Evolutionary conservation across 208 protist genomes (phyloP), one percentile per base, ranked within the genome.

Genomic region (Acanthamoeba castellanii): DNA sequence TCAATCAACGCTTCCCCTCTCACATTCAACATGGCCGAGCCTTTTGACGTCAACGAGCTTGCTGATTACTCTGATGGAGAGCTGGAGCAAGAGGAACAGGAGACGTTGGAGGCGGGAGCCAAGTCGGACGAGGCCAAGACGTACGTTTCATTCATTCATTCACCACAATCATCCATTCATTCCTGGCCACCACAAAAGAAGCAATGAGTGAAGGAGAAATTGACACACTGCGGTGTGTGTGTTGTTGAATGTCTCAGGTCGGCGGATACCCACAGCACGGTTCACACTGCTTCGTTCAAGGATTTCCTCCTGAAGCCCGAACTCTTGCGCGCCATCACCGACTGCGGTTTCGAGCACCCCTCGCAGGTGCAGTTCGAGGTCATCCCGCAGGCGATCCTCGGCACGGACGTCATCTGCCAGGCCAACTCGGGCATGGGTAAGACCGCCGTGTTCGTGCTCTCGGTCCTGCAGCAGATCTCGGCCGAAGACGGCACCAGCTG

Each of bases 351-450:
- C 95, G 98, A 99, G 96, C 97, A 98, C 94, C 99, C 99, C 59
- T 99, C 98, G 25, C 97, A 99, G 55, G 99, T 99, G 88, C 99
- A 99, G 97, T 98, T 99, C 94, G 98, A 99, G 96, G 98, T 98
- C 84, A 99, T 99, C 90, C 99, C 99, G 81, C 98, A 99, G 97
- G 99, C 99, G 14, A 99, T 99, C 78, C 95, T 99, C 8, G 99
- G 99, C 82, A 98, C 96, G 0, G 99, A 99, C 96, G 98, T 99
- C 34, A 96, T 99, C 16, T 99, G 99, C 61, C 99, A 99, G 98
- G 99, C 99, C 55, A 99, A 99, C 97, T 99, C 98, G n/a, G 99
- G 99, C 92, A 99, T 99, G 99, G 99, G 99, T 76, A 99, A 99
- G 98, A 99, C 99, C 11, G 99, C 99, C 59, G 99, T 99, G 20